Conservation (phyloP, 371 early-diverging fungal species). For the Nematocida homosporus region DNA sequence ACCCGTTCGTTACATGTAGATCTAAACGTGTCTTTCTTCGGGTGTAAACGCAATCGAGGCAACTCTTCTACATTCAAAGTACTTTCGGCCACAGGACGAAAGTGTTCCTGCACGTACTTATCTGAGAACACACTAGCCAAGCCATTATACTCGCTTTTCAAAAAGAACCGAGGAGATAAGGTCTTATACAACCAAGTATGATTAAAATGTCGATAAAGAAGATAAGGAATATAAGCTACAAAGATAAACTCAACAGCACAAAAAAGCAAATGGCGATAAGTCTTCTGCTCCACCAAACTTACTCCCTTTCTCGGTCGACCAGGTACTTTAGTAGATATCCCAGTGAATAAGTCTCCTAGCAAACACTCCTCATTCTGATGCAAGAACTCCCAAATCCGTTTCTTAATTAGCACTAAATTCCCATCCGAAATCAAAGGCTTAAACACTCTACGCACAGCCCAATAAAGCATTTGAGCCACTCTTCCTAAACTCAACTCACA, state of each 20-base stretch:
- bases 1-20: no score
- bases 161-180: no score
- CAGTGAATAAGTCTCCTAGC: neutral
- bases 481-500: neutral
- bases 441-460: neutral
- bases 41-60: neutral
- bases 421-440: neutral
- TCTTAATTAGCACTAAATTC: neutral
- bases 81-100: neutral
- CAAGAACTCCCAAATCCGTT: neutral
- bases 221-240: no score
- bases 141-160: neutral
- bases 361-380: neutral
- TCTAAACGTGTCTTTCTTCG: constrained; percentile 10
- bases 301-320: no score
- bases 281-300: no score
- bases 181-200: no score
- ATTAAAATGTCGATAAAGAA: no score
- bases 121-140: neutral
- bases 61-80: neutral
- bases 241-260: no score
- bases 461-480: neutral
- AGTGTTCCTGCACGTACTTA: constrained; percentile 6
- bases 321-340: neutral
- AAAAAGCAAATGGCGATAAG: no score